phyloP scores from a whole-genome alignment of 1,139 yeast genomes.

The Yamadazyma songkhlaensis region DNA sequence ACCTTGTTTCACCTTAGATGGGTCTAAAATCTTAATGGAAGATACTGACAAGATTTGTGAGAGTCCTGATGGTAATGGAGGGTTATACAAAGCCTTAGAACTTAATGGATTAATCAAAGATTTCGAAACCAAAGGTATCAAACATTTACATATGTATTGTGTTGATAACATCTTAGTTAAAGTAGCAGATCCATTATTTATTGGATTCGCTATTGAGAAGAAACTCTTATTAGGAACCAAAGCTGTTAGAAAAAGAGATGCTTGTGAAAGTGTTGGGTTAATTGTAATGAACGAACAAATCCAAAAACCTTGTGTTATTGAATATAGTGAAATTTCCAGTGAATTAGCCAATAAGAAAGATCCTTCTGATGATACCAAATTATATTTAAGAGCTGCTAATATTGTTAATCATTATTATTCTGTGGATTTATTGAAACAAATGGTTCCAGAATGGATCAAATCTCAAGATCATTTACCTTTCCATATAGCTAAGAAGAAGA shows the following conservation, averaged over 20 bases:
- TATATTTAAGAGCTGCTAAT: conserved; percentile 89
- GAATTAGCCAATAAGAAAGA: conserved; percentile 66
- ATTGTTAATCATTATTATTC: conserved; percentile 96
- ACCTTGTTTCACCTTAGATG: conserved; percentile 80
- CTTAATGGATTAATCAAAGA: conserved; percentile 67
- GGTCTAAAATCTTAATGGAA: conserved; percentile 66
- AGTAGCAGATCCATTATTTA: conserved; percentile 90
- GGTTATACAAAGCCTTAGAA: conserved; percentile 80
- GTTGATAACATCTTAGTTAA: conserved; percentile 92
- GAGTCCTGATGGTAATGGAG: conserved; percentile 99
- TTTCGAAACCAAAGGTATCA: conserved; percentile 63
- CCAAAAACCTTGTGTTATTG: conserved; percentile 84
- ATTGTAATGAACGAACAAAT: conserved; percentile 68
- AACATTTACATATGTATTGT: conserved; percentile 94
- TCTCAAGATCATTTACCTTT: conserved; percentile 73
- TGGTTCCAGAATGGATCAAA: conserved; percentile 68
- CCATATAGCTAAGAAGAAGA: conserved; percentile 92
- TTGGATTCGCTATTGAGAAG: conserved; percentile 77
- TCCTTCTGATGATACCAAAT: conserved; percentile 47
- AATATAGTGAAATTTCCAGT: conserved; percentile 83
- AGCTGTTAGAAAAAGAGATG: conserved; percentile 89
- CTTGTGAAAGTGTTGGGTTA: conserved; percentile 86
- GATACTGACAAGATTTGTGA: conserved; percentile 58
- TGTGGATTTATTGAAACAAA: conserved; percentile 58
- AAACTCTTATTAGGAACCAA: conserved; percentile 82